A percentile compares a stretch with the other conserved stretches of the same genome.
phyloP scores from a whole-genome alignment of 345 rosid genomes.

The Corchorus olitorius region DNA sequence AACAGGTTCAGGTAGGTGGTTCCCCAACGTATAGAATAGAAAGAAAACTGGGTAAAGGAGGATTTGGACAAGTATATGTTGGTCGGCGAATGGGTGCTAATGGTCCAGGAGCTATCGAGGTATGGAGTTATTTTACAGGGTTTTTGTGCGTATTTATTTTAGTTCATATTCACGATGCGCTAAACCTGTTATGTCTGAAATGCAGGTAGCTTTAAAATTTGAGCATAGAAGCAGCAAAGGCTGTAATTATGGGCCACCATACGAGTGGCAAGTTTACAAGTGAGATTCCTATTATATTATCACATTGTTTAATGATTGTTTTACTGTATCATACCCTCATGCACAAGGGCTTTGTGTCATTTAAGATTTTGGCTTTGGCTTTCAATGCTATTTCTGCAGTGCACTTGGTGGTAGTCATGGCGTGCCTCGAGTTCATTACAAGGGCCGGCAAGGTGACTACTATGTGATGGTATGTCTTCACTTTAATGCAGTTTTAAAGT shows the following conservation, averaged over 20 bases:
- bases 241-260: slow-evolving; percentile 88
- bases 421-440: slow-evolving; percentile 81
- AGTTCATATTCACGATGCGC: background rate
- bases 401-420: slow-evolving; percentile 90
- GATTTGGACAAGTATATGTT: slow-evolving; percentile 96
- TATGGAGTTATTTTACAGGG: slow-evolving; percentile 15
- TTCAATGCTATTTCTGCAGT: slow-evolving; percentile 38
- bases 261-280: slow-evolving; percentile 99
- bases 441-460: slow-evolving; percentile 83
- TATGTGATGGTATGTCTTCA: slow-evolving; percentile 71
- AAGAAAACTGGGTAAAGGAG: slow-evolving; percentile 92
- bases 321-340: slow-evolving; percentile 1
- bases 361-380: slow-evolving; percentile 7
- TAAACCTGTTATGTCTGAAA: slow-evolving; percentile 8
- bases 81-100: slow-evolving; percentile 59
- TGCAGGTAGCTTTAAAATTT: slow-evolving; percentile 93
- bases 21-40: slow-evolving; percentile 81
- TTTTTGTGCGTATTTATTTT: slow-evolving; percentile 1
- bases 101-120: slow-evolving; percentile 86
- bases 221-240: slow-evolving; percentile 98
- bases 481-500: background rate
- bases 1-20: slow-evolving; percentile 85
- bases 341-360: background rate
- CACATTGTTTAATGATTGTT: slow-evolving; percentile 2
- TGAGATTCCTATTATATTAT: slow-evolving; percentile 34